Evolutionary conservation across 2,329 filamentous ascomycete species (phyloP).

Genomic region (Diaporthe destruens): DNA sequence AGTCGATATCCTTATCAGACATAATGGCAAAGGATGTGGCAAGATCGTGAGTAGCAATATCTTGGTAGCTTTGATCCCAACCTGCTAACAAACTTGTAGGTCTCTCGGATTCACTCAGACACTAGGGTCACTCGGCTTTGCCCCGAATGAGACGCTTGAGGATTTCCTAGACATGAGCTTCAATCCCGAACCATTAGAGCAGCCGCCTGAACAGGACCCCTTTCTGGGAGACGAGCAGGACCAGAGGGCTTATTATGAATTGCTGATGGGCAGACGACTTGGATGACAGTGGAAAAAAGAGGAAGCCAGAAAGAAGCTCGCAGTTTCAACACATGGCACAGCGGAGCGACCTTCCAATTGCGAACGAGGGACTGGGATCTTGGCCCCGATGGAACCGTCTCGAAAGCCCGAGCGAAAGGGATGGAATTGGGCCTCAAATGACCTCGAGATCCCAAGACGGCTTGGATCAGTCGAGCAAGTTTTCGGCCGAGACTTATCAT

Average conservation of each 20-base stretch:
- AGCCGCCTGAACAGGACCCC: slow-evolving; percentile 42
- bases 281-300: slow-evolving; percentile 19
- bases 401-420: background rate
- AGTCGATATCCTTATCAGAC: slow-evolving; percentile 50
- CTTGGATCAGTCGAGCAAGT: background rate
- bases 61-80: background rate
- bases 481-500: background rate
- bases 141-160: slow-evolving; percentile 52
- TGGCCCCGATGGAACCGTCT: background rate
- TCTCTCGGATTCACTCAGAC: slow-evolving; percentile 52
- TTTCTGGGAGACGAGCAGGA: slow-evolving; percentile 49
- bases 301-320: background rate
- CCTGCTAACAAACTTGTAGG: slow-evolving; percentile 43
- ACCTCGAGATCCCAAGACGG: background rate
- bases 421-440: background rate
- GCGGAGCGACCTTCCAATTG: slow-evolving; percentile 1
- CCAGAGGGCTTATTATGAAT: slow-evolving; percentile 54
- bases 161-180: slow-evolving; percentile 54
- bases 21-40: slow-evolving; percentile 53
- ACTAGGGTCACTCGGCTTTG: slow-evolving; percentile 53
- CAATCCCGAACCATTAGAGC: slow-evolving; percentile 50
- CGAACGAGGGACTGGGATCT: background rate
- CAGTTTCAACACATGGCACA: slow-evolving; percentile 1
- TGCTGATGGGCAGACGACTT: slow-evolving; percentile 51
- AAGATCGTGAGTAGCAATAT: slow-evolving; percentile 48